Evolutionary conservation across 805 yeast species (phyloP).

Genomic region (Teunomyces stri): DNA sequence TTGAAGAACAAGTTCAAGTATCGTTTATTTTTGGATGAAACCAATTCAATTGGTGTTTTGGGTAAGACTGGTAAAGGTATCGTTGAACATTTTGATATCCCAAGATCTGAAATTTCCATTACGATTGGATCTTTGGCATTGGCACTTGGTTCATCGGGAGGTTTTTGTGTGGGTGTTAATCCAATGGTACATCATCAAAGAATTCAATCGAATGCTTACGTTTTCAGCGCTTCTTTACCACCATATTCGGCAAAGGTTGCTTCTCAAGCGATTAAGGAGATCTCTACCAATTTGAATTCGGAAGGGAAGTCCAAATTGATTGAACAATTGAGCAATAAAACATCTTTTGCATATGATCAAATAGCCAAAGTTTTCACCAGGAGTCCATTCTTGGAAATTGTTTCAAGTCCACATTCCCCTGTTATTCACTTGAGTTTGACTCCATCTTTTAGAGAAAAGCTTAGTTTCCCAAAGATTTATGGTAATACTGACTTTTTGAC

Average conservation of each 20-base stretch:
- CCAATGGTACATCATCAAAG: slow-evolving; percentile 91
- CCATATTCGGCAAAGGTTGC: slow-evolving; percentile 78
- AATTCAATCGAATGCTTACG: slow-evolving; percentile 84
- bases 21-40: slow-evolving; percentile 84
- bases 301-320: slow-evolving; percentile 35
- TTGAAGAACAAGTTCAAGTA: slow-evolving; percentile 81
- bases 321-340: slow-evolving; percentile 28
- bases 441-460: slow-evolving; percentile 40
- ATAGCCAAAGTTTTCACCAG: slow-evolving; percentile 38
- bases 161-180: slow-evolving; percentile 83
- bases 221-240: slow-evolving; percentile 92
- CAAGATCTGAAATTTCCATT: slow-evolving; percentile 73
- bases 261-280: slow-evolving; percentile 50
- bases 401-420: slow-evolving; percentile 62
- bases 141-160: slow-evolving; percentile 84
- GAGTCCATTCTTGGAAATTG: slow-evolving; percentile 46
- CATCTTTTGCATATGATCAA: slow-evolving; percentile 34
- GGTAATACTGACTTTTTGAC: slow-evolving; percentile 46
- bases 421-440: slow-evolving; percentile 63
- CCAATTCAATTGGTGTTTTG: slow-evolving; percentile 79
- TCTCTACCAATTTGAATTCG: slow-evolving; percentile 33
- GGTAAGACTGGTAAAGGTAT: slow-evolving; percentile 87
- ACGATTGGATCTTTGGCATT: slow-evolving; percentile 85
- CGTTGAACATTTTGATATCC: slow-evolving; percentile 67
- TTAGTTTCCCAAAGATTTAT: slow-evolving; percentile 48